phyloP scores from a whole-genome alignment of 768 basidiomycete species.

The Boletus eberwhitei region DNA sequence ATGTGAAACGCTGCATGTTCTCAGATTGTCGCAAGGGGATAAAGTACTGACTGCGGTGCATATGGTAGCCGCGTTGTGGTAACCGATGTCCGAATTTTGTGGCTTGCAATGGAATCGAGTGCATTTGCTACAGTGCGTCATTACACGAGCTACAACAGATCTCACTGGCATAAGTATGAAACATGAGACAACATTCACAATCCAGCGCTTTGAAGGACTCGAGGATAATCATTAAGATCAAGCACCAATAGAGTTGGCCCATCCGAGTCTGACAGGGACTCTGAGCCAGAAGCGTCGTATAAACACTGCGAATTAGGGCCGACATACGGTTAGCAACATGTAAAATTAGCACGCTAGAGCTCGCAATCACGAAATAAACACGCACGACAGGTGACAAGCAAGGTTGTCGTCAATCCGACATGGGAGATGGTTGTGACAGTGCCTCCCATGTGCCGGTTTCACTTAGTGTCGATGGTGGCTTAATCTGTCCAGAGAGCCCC shows the following conservation, averaged over 20 bases:
- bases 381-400: background rate
- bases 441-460: constrained; percentile 32
- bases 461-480: constrained; percentile 27
- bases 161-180: background rate
- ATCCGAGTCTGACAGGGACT: background rate
- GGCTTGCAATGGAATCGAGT: background rate
- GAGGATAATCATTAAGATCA: background rate
- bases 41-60: background rate
- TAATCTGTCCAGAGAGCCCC: constrained; percentile 55
- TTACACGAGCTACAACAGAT: background rate
- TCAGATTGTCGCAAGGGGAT: background rate
- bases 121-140: background rate
- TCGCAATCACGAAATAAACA: background rate
- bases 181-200: background rate
- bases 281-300: background rate
- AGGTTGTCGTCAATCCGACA: constrained; percentile 21
- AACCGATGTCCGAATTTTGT: background rate
- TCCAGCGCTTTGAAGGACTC: background rate
- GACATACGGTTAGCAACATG: background rate
- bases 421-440: constrained; percentile 27
- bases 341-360: background rate
- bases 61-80: background rate
- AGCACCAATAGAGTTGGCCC: background rate
- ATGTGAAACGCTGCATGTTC: no score
- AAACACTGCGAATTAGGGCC: background rate